Conservation (phyloP, 2,329 filamentous ascomycete genomes). For the Beauveria australis region DNA sequence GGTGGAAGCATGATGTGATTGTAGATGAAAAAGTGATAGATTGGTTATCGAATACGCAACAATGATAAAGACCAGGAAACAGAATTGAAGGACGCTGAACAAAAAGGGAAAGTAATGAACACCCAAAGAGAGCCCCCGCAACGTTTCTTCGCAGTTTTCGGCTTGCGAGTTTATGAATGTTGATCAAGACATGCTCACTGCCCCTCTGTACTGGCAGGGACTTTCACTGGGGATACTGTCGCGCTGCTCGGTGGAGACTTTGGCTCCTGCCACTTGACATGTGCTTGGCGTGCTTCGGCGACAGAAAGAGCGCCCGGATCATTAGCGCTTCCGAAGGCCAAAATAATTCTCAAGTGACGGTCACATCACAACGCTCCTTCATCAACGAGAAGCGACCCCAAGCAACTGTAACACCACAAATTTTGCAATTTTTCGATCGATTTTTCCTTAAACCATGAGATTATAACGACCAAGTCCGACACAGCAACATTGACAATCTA, state of each 20-base stretch:
- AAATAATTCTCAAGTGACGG: constrained; percentile 2
- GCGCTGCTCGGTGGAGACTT: not conserved
- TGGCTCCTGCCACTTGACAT: not conserved
- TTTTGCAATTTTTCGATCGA: not conserved
- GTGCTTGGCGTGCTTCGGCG: not conserved
- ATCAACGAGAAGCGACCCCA: not conserved
- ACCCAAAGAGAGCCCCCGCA: not conserved
- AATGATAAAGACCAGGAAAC: not conserved
- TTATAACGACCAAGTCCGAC: not conserved
- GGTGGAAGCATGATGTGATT: constrained; percentile 45
- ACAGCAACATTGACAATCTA: not conserved
- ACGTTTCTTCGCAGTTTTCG: not conserved
- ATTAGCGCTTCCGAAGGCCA: constrained; percentile 11
- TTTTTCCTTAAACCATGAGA: not conserved
- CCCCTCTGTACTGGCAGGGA: not conserved
- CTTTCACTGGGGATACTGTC: no score
- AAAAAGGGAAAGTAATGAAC: not conserved
- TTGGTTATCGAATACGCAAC: not conserved
- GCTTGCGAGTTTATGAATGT: not conserved
- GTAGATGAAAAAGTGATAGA: not conserved
- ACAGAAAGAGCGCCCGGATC: constrained; percentile 2
- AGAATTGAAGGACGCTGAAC: not conserved
- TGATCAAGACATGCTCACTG: not conserved
- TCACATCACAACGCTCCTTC: not conserved
- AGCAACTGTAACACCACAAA: not conserved